Evolutionary conservation across 2,329 filamentous ascomycete genomes (phyloP).

Genomic region (Sordariomycetes sp.): DNA sequence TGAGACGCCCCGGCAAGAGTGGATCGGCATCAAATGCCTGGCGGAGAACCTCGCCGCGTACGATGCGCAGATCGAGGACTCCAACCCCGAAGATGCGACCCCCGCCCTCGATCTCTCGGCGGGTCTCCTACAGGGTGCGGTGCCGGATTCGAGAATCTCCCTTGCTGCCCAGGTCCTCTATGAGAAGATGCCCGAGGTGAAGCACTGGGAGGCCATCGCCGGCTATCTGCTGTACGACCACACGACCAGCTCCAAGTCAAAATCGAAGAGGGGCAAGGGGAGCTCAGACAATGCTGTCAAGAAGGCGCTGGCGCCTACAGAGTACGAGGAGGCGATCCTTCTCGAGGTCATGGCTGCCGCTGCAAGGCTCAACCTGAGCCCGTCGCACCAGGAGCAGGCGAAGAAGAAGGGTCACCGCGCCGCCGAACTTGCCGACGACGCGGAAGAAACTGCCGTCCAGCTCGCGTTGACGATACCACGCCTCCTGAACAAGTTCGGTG

Average conservation of each 20-base stretch:
- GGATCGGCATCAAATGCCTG: constrained; percentile 86
- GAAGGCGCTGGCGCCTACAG: constrained; percentile 56
- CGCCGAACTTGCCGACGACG: constrained; percentile 53
- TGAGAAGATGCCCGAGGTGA: constrained; percentile 66
- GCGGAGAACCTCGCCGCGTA: constrained; percentile 75
- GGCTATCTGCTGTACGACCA: constrained; percentile 91
- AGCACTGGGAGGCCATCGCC: constrained; percentile 77
- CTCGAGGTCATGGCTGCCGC: constrained; percentile 77
- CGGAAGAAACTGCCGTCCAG: constrained; percentile 66
- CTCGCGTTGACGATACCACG: constrained; percentile 70
- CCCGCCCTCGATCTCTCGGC: constrained; percentile 35
- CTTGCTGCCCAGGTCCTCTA: constrained; percentile 78
- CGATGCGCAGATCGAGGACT: constrained; percentile 54
- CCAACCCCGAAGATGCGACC: constrained; percentile 29
- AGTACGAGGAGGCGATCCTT: constrained; percentile 70
- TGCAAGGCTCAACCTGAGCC: constrained; percentile 60
- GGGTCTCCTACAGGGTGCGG: constrained; percentile 46
- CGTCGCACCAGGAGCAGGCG: constrained; percentile 49
- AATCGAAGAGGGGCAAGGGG: constrained; percentile 30
- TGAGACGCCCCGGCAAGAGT: constrained; percentile 63
- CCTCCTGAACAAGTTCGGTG: constrained; percentile 84
- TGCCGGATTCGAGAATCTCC: constrained; percentile 69
- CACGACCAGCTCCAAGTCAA: constrained; percentile 44
- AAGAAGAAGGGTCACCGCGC: constrained; percentile 41
- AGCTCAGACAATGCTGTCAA: constrained; percentile 53